These are phyloP conservation scores for Cercospora sp. DNA, from an alignment of 2,329 filamentous ascomycete species.

Conservation along the genomic window DNA sequence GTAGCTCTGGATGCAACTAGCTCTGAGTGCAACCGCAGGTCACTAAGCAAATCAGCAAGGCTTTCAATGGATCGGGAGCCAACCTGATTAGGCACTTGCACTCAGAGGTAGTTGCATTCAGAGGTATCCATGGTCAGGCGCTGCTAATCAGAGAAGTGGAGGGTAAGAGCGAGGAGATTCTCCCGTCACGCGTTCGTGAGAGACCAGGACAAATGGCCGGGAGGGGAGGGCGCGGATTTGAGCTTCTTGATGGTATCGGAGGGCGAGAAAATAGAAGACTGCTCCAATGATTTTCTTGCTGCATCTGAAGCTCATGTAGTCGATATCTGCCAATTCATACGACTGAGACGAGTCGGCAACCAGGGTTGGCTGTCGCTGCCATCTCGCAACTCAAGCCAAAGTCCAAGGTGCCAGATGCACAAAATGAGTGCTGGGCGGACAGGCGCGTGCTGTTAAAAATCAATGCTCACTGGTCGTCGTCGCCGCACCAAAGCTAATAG, in stretches of 20 bases:
- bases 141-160: background rate
- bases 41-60: no score
- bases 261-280: background rate
- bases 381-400: background rate
- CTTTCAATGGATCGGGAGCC: no score
- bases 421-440: background rate
- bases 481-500: constrained; percentile 1
- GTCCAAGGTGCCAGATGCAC: background rate
- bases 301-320: background rate
- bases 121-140: no score
- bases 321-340: background rate
- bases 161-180: background rate
- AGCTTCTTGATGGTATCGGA: background rate
- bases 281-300: background rate
- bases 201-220: background rate
- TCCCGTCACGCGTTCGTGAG: background rate
- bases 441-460: background rate
- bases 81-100: no score
- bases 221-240: background rate
- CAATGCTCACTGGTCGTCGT: background rate
- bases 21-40: no score
- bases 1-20: no score
- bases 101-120: no score
- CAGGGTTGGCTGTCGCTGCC: background rate
- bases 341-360: background rate